phyloP scores from a whole-genome alignment of 2,329 filamentous ascomycete species.

The Xylaria digitata region DNA sequence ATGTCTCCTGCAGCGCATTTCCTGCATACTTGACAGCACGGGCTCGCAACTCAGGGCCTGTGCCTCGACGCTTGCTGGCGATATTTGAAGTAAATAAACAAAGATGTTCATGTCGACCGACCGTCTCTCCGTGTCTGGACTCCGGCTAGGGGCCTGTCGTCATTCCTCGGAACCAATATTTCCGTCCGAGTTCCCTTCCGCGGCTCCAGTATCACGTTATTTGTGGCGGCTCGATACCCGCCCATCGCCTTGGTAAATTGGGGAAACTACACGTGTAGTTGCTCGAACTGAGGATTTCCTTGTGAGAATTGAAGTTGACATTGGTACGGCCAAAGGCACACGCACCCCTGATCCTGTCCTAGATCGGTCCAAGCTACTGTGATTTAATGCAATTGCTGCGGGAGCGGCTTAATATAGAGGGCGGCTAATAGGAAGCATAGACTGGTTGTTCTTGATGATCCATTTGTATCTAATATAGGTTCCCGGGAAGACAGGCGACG shows the following conservation, averaged over 20 bases:
- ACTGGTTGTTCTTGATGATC: slow-evolving; percentile 11
- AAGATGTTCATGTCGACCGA: background rate
- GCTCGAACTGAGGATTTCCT: slow-evolving; percentile 1
- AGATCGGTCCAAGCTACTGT: background rate
- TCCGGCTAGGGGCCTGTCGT: slow-evolving; percentile 17
- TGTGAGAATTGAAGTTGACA: background rate
- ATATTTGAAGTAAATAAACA: slow-evolving; percentile 16
- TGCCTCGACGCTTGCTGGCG: background rate
- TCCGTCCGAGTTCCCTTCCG: slow-evolving; percentile 27
- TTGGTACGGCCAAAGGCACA: background rate
- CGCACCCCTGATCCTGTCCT: slow-evolving; percentile 2
- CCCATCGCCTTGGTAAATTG: slow-evolving; percentile 8
- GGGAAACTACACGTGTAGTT: background rate
- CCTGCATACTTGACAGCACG: slow-evolving; percentile 18
- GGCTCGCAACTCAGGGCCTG: slow-evolving; percentile 9
- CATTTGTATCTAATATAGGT: slow-evolving; percentile 4
- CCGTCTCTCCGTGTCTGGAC: slow-evolving; percentile 7
- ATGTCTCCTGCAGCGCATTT: slow-evolving; percentile 18
- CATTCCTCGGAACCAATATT: slow-evolving; percentile 33
- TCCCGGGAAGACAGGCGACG: background rate
- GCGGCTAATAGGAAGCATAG: background rate
- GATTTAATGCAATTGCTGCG: slow-evolving; percentile 2
- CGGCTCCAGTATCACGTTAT: slow-evolving; percentile 26
- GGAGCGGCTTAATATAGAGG: background rate
- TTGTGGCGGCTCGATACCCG: slow-evolving; percentile 19